phyloP scores from a whole-genome alignment of 352 stramenopile genomes.

The Pythium insidiosum region DNA sequence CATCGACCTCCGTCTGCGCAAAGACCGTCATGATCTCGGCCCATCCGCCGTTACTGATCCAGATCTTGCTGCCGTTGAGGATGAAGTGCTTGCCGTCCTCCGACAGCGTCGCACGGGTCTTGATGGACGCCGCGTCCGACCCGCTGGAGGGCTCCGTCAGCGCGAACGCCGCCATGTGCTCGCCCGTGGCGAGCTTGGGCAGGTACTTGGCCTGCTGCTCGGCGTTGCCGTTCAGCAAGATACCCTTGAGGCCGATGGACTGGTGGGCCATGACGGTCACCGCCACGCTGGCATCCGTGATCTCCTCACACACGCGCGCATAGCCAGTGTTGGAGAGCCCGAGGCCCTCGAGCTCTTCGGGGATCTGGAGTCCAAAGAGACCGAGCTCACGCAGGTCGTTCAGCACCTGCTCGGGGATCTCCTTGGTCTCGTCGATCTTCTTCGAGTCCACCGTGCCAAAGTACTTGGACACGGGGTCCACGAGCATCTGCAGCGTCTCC shows the following conservation, averaged over 20 bases:
- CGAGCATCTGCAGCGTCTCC: conserved; percentile 81
- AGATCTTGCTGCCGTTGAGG: conserved; percentile 94
- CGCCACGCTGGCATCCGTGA: conserved; percentile 67
- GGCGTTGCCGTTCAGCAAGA: conserved; percentile 82
- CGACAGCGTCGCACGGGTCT: conserved; percentile 85
- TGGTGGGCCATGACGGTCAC: conserved; percentile 86
- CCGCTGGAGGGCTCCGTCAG: conserved; percentile 90
- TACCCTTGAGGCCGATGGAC: conserved; percentile 84
- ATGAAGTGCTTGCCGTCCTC: conserved; percentile 89
- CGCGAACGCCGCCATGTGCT: conserved; percentile 81
- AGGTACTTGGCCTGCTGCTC: conserved; percentile 85
- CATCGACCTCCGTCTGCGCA: conserved; percentile 91
- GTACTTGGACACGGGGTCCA: conserved; percentile 75
- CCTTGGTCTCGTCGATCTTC: conserved; percentile 76
- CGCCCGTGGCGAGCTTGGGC: conserved; percentile 82
- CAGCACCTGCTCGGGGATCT: conserved; percentile 63
- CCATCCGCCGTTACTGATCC: conserved; percentile 96
- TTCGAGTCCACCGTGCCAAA: conserved; percentile 63
- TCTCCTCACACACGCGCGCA: conserved; percentile 78
- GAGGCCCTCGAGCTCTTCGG: conserved; percentile 66
- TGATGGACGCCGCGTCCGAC: conserved; percentile 85
- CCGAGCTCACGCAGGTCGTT: conserved; percentile 77
- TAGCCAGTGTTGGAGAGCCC: conserved; percentile 83
- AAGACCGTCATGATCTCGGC: conserved; percentile 97
- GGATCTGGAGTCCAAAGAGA: conserved; percentile 83